Conservation (phyloP, 129 eudicot species). For the Ambrosia artemisiifolia region DNA sequence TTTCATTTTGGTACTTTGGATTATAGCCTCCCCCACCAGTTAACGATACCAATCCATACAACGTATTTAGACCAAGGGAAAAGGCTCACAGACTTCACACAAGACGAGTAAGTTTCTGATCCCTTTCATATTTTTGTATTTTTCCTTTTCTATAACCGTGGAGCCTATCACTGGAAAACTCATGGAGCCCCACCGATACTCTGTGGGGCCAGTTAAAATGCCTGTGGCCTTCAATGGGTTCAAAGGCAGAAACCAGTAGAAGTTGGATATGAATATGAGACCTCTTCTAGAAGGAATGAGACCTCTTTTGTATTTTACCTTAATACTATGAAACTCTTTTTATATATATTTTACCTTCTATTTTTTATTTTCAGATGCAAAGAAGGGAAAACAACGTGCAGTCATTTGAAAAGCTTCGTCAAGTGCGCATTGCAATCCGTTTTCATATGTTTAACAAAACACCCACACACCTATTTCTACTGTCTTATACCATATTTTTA, state of each 20-base stretch:
- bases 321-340: too few relatives aligned
- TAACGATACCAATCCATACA: conserved; percentile 93
- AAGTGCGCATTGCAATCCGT: conserved; percentile 40
- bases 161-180: too few relatives aligned
- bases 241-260: too few relatives aligned
- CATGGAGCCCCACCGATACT: too few relatives aligned
- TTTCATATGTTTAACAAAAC: background rate
- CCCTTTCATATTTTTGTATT: background rate
- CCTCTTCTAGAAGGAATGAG: too few relatives aligned
- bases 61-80: conserved; percentile 98
- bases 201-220: too few relatives aligned
- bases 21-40: conserved; percentile 96
- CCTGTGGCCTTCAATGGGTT: too few relatives aligned
- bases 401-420: conserved; percentile 97
- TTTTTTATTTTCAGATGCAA: conserved; percentile 62
- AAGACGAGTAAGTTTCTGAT: conserved; percentile 58
- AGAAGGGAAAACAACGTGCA: conserved; percentile 98
- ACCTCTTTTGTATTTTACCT: too few relatives aligned
- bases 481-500: background rate
- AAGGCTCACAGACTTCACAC: conserved; percentile 95
- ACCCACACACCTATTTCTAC: background rate
- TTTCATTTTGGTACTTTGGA: background rate
- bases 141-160: too few relatives aligned
- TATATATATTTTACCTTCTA: background rate
- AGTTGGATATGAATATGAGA: too few relatives aligned